Percentiles rank a stretch among this genome's conserved stretches.
Conservation (phyloP, 2,329 filamentous ascomycete genomes). For the Colletotrichum zoysiae region DNA sequence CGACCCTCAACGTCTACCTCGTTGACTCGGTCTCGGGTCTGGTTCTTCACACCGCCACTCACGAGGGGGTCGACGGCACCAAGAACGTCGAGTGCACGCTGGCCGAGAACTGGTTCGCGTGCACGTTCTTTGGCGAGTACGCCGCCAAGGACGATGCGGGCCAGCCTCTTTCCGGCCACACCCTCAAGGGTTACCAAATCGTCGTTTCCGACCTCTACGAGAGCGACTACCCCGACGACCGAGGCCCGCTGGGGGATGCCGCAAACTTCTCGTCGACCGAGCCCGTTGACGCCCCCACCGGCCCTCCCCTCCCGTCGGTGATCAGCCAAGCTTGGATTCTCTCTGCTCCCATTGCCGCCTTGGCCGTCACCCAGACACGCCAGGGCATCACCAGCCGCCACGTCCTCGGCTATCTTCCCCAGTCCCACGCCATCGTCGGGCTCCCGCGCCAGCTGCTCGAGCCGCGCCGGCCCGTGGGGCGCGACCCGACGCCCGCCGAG, state of each 20-base stretch:
- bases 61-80: constrained; percentile 79
- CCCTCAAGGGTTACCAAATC: constrained; percentile 86
- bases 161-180: constrained; percentile 54
- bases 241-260: constrained; percentile 79
- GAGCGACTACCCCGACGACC: constrained; percentile 84
- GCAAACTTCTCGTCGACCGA: constrained; percentile 83
- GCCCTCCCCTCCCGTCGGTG: constrained; percentile 76
- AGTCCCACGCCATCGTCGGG: constrained; percentile 79
- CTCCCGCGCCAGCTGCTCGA: constrained; percentile 86
- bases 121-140: constrained; percentile 79
- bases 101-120: constrained; percentile 96
- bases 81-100: constrained; percentile 83
- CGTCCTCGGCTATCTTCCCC: constrained; percentile 82
- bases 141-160: constrained; percentile 63
- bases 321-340: constrained; percentile 86
- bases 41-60: constrained; percentile 77
- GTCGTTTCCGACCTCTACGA: constrained; percentile 92
- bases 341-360: constrained; percentile 79
- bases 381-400: constrained; percentile 92
- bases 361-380: constrained; percentile 88
- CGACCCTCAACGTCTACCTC: constrained; percentile 79
- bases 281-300: constrained; percentile 68
- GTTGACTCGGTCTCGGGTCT: constrained; percentile 89
- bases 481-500: constrained; percentile 85
- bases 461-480: constrained; percentile 85